A percentile compares a stretch with the other conserved stretches of the same genome.
Evolutionary conservation across 768 basidiomycete species (phyloP).

Genomic region (Auricularia heimuer): DNA sequence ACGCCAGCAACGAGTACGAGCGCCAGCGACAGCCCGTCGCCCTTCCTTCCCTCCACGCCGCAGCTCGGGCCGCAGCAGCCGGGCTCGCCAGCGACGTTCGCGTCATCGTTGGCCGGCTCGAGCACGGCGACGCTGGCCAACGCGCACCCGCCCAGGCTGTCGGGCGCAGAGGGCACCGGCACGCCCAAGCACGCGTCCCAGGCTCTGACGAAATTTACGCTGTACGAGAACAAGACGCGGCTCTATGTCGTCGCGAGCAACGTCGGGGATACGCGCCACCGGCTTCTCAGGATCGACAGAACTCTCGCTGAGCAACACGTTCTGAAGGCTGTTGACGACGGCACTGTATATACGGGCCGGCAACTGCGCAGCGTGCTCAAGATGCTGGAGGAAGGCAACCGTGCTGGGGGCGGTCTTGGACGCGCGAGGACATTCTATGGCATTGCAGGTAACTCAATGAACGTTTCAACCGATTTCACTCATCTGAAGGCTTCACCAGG

Average conservation of each 20-base stretch:
- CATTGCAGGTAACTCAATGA: constrained; percentile 49
- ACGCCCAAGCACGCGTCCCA: not conserved
- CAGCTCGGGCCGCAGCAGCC: too few species aligned
- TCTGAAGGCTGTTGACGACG: constrained; percentile 74
- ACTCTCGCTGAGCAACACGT: constrained; percentile 53
- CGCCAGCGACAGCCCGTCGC: too few species aligned
- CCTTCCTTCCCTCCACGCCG: too few species aligned
- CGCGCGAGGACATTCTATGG: constrained; percentile 74
- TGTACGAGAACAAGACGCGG: constrained; percentile 86
- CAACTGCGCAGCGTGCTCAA: constrained; percentile 87
- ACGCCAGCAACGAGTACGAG: too few species aligned
- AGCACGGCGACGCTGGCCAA: too few species aligned
- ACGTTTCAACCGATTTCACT: too few species aligned
- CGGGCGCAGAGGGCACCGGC: too few species aligned
- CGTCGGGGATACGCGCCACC: constrained; percentile 76
- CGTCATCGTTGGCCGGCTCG: too few species aligned
- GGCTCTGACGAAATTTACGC: constrained; percentile 68
- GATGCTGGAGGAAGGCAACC: constrained; percentile 95
- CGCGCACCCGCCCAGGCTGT: too few species aligned
- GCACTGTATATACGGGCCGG: constrained; percentile 75
- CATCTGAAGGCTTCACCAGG: constrained; percentile 34
- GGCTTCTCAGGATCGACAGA: constrained; percentile 89
- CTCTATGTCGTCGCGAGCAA: constrained; percentile 92
- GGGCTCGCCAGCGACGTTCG: too few species aligned
- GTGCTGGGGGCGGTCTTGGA: constrained; percentile 74